phyloP scores from a whole-genome alignment of 768 basidiomycete genomes.

The Lactarius trivialis region DNA sequence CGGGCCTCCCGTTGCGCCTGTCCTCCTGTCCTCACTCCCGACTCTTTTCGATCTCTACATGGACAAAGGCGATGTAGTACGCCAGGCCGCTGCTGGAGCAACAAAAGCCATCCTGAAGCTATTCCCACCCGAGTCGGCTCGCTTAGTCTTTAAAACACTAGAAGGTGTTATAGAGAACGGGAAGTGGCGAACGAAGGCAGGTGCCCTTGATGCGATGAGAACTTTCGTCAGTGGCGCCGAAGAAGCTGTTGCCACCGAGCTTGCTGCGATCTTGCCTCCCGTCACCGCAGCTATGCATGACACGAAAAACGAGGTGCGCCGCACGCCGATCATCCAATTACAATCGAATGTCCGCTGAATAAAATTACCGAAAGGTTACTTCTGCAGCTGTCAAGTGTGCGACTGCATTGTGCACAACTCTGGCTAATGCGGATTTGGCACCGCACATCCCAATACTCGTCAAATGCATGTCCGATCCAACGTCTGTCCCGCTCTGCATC shows the following conservation, averaged over 20 bases:
- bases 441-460: conserved; percentile 87
- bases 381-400: conserved; percentile 84
- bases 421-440: conserved; percentile 88
- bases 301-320: conserved; percentile 83
- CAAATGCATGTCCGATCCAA: conserved; percentile 89
- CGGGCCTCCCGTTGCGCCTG: conserved; percentile 63
- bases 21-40: conserved; percentile 72
- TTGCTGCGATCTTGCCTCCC: conserved; percentile 75
- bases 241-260: conserved; percentile 74
- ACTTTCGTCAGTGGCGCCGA: conserved; percentile 60
- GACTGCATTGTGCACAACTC: conserved; percentile 78
- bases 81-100: conserved; percentile 70
- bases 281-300: conserved; percentile 93
- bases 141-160: conserved; percentile 58
- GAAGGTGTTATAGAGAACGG: conserved; percentile 73
- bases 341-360: conserved; percentile 10
- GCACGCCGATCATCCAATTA: conserved; percentile 7
- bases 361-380: conserved; percentile 53
- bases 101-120: conserved; percentile 80
- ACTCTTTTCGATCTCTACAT: conserved; percentile 77
- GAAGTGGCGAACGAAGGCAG: conserved; percentile 96
- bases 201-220: conserved; percentile 81
- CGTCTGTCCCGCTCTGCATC: conserved; percentile 84
- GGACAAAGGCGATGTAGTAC: conserved; percentile 93
- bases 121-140: conserved; percentile 75